A percentile compares a stretch with the other conserved stretches of the same genome.
Evolutionary conservation across 2,329 filamentous ascomycete species (phyloP).

Genomic region (Beauveria medogensis): DNA sequence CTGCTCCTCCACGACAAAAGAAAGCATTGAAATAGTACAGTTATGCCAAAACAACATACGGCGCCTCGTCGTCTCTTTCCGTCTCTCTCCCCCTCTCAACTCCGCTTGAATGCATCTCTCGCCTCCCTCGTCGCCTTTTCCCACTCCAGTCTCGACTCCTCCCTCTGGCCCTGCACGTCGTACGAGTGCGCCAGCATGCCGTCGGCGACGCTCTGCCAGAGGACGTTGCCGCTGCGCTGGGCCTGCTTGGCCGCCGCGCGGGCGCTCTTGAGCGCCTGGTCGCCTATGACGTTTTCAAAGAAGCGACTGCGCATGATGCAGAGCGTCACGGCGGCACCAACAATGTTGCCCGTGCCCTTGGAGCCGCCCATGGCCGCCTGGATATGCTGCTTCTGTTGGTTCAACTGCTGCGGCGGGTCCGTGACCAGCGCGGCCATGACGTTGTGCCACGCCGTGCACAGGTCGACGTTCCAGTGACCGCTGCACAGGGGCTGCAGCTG

Average conservation of each 20-base stretch:
- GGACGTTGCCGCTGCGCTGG: constrained; percentile 58
- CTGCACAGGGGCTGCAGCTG: constrained; percentile 60
- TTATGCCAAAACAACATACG: constrained; percentile 15
- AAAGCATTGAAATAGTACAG: constrained; percentile 15
- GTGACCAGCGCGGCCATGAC: constrained; percentile 60
- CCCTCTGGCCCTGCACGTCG: constrained; percentile 59
- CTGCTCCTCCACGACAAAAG: background rate
- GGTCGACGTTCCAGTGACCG: constrained; percentile 63
- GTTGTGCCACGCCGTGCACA: constrained; percentile 70
- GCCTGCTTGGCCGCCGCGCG: constrained; percentile 61
- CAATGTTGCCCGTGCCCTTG: constrained; percentile 62
- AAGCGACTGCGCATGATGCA: constrained; percentile 79
- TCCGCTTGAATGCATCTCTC: constrained; percentile 32
- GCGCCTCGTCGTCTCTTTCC: background rate
- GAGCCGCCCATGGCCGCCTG: constrained; percentile 63
- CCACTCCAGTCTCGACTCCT: constrained; percentile 32
- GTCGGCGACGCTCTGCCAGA: constrained; percentile 76
- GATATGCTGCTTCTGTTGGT: constrained; percentile 71
- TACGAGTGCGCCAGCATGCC: constrained; percentile 70
- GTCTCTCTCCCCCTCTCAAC: constrained; percentile 16
- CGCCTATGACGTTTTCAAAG: constrained; percentile 74
- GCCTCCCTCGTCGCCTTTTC: constrained; percentile 35
- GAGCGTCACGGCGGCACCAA: constrained; percentile 74
- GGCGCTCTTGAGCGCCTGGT: constrained; percentile 70
- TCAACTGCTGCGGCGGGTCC: constrained; percentile 56